phyloP scores from a whole-genome alignment of 768 basidiomycete species.

The Terana coerulea region DNA sequence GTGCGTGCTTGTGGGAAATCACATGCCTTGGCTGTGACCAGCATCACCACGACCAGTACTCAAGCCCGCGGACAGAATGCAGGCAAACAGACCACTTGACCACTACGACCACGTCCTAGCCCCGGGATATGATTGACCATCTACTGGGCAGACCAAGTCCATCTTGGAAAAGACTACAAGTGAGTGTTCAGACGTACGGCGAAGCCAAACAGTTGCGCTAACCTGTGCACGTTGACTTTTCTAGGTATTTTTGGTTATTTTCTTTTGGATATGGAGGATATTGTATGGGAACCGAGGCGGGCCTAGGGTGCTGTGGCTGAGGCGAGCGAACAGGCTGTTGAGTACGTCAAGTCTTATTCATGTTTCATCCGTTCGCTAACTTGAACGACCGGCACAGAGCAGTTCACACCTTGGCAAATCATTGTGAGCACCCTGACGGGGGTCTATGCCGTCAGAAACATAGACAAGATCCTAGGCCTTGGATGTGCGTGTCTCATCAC shows the following conservation, averaged over 20 bases:
- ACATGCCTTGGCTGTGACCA: constrained; percentile 19
- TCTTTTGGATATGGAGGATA: constrained; percentile 91
- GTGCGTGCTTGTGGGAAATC: constrained; percentile 19
- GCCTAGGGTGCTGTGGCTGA: constrained; percentile 66
- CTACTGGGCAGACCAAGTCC: constrained; percentile 82
- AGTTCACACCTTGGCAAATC: constrained; percentile 96
- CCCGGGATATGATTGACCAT: constrained; percentile 82
- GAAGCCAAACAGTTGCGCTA: background rate
- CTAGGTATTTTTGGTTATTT: constrained; percentile 84
- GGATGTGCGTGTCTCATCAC: constrained; percentile 49
- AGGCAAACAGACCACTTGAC: background rate
- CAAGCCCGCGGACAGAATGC: background rate
- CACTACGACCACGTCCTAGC: background rate
- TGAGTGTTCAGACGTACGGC: constrained; percentile 24
- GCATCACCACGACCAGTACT: constrained; percentile 3
- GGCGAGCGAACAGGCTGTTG: constrained; percentile 52
- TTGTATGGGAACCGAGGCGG: constrained; percentile 56
- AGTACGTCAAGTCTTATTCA: constrained; percentile 41
- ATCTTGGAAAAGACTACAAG: constrained; percentile 88
- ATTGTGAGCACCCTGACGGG: constrained; percentile 81
- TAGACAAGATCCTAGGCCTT: constrained; percentile 83
- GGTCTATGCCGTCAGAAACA: constrained; percentile 78
- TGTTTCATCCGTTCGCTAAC: background rate
- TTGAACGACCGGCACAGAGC: constrained; percentile 42
- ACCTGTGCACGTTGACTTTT: constrained; percentile 3